These are phyloP conservation scores for Microbotryum intermedium DNA, from an alignment of 1,284 basidiomycete genomes.

Conservation along the genomic window DNA sequence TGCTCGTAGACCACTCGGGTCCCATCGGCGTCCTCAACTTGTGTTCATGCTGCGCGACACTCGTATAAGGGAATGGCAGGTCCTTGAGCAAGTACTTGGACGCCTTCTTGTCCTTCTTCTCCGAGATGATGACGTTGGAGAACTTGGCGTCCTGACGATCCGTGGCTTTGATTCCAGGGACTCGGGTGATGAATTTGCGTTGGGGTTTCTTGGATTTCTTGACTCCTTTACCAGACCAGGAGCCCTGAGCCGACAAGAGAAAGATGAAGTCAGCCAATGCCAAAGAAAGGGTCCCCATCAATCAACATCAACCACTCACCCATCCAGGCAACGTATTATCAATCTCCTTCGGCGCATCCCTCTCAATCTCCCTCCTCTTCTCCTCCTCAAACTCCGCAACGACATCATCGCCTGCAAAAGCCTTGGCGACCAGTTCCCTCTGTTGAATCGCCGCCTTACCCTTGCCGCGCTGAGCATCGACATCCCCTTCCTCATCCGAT, in stretches of 20 bases:
- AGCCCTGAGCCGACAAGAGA: conserved; percentile 51
- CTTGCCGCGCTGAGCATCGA: conserved; percentile 38
- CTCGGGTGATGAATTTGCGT: conserved; percentile 60
- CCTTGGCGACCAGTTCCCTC: conserved; percentile 79
- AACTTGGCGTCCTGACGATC: conserved; percentile 75
- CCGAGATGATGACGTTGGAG: conserved; percentile 84
- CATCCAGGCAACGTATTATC: conserved; percentile 92
- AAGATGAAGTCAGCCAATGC: not conserved
- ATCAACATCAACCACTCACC: conserved; percentile 48
- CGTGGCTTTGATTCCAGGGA: conserved; percentile 66
- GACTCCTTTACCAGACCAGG: conserved; percentile 77
- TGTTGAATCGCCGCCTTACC: conserved; percentile 65
- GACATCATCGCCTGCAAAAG: conserved; percentile 94
- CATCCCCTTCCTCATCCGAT: conserved; percentile 46
- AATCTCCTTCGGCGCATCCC: conserved; percentile 73
- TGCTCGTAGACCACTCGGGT: conserved; percentile 84
- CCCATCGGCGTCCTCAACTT: conserved; percentile 73
- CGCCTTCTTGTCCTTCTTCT: conserved; percentile 88
- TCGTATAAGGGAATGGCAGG: conserved; percentile 87
- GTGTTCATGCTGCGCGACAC: conserved; percentile 77
- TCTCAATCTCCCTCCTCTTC: conserved; percentile 67
- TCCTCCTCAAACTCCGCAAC: conserved; percentile 76
- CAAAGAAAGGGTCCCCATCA: conserved; percentile 2
- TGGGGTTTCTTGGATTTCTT: conserved; percentile 41
- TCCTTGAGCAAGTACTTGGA: conserved; percentile 78